Percentiles rank a stretch among this genome's conserved stretches.
Conservation (phyloP, 2,329 filamentous ascomycete genomes). For the Rasamsonia emersonii region DNA sequence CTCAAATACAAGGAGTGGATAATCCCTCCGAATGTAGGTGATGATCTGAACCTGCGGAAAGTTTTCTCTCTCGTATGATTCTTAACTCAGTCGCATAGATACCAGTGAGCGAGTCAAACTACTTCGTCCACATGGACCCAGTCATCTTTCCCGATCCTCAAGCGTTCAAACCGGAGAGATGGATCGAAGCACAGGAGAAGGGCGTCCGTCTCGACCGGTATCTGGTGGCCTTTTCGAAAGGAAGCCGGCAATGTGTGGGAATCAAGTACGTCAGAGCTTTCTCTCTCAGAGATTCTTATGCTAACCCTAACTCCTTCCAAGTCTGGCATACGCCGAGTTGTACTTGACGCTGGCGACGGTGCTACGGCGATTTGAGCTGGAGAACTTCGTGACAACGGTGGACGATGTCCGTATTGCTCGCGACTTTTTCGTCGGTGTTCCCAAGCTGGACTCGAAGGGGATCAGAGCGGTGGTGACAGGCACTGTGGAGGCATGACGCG, state of each 20-base stretch:
- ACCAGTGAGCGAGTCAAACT: constrained; percentile 31
- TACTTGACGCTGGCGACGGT: constrained; percentile 21
- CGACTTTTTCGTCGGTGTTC: constrained; percentile 8
- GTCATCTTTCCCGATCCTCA: constrained; percentile 28
- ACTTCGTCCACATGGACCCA: constrained; percentile 27
- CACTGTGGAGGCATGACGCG: too few relatives aligned
- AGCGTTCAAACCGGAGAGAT: constrained; percentile 30
- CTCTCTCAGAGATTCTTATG: neutral
- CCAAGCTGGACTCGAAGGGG: constrained; percentile 7
- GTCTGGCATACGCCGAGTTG: constrained; percentile 26
- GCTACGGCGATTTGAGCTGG: constrained; percentile 21
- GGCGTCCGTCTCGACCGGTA: constrained; percentile 27
- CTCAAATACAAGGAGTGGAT: constrained; percentile 23
- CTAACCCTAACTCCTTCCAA: constrained; percentile 6
- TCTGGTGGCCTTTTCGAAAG: constrained; percentile 32
- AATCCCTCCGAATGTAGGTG: constrained; percentile 24
- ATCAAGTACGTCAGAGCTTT: constrained; percentile 25
- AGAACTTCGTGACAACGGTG: constrained; percentile 23
- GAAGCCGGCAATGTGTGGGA: constrained; percentile 39
- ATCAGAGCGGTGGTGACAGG: too few relatives aligned
- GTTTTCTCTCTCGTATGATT: neutral
- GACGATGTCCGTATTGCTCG: constrained; percentile 17
- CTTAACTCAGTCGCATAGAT: constrained; percentile 12
- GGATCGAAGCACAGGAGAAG: constrained; percentile 23
- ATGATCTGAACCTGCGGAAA: neutral